Conservation (phyloP, 169 alveolate species). For the Plasmodium adleri region DNA sequence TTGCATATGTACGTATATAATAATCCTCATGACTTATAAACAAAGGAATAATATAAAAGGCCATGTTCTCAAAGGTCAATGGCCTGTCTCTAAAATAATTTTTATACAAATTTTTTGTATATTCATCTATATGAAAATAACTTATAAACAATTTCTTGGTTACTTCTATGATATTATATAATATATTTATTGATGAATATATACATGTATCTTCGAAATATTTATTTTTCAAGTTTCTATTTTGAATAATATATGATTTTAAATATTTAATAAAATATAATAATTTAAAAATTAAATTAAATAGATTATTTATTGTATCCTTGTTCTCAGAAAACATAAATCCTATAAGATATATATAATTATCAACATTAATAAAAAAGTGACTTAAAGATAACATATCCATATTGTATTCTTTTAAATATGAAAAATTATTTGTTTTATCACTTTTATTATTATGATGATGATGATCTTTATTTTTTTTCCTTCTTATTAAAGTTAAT, state of each 20-base stretch:
- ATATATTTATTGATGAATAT: constrained; percentile 52
- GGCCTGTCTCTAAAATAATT: constrained; percentile 18
- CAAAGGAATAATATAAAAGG: constrained; percentile 14
- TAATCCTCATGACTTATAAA: constrained; percentile 33
- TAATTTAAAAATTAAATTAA: constrained; percentile 42
- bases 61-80: constrained; percentile 38
- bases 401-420: constrained; percentile 36
- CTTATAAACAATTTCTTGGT: constrained; percentile 30
- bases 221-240: constrained; percentile 39
- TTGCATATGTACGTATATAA: constrained; percentile 34
- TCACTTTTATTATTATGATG: neutral
- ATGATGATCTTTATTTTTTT: constrained; percentile 16
- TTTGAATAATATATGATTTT: constrained; percentile 35
- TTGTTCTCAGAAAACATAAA: constrained; percentile 60
- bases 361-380: constrained; percentile 29
- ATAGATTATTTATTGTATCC: constrained; percentile 40
- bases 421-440: constrained; percentile 3
- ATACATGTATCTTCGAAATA: constrained; percentile 45
- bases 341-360: constrained; percentile 34
- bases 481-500: constrained; percentile 38
- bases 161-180: constrained; percentile 48
- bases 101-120: constrained; percentile 50
- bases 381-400: constrained; percentile 17
- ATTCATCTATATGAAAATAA: constrained; percentile 54
- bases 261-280: constrained; percentile 44